Evolutionary conservation across 2,329 filamentous ascomycete genomes (phyloP), one percentile per base, ranked within the genome.

Genomic region (Scopulariopsis brevicaulis): DNA sequence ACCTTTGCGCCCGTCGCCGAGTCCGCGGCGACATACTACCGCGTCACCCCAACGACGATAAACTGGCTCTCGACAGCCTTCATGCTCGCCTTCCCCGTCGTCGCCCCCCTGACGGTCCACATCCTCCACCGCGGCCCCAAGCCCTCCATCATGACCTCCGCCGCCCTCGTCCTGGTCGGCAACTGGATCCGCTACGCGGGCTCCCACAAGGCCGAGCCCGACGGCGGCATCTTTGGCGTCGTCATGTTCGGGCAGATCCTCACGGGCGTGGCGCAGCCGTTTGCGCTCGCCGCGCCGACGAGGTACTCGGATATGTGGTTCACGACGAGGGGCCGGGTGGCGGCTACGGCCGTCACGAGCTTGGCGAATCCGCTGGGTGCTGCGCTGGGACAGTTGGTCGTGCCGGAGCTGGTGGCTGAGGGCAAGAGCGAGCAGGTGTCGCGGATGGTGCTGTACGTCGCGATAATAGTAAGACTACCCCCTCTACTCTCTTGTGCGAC

Each of bases 271-370:
- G 85, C 90, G 1, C 94, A 99, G 68, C 92, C 94, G 0, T 97
- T 97, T 69, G 90, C 96, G 14, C 82, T 97, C 11, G 85, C 87
- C 7, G 90, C 93, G 0, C 93, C 94, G 0, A 93, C 94, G 0
- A 79, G 90, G 61, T 99, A 96, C 72, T 94, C 89, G 58, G 92
- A 96, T 68, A 76, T 96, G 60, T 97, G 94, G 94, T 97, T 97
- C 73, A 92, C 90, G 1, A 55, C 35, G 32, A 59, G 58, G 40
- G 93, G 92, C 8, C 83, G 94, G 58, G 89, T 96, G 14, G 86
- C 87, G 57, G 93, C 93, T 20, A 97, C 93, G 1, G 94, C 93
- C 1, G 67, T 96, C 40, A 86, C 87, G 24, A 92, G 85, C 60
- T 73, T 97, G 59, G 90, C 93, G 4, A 97, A 96, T 70, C 93